Evolutionary conservation across 2,329 filamentous ascomycete genomes (phyloP), one percentile per base, ranked within the genome.

Genomic region (Apiospora pterosperma): DNA sequence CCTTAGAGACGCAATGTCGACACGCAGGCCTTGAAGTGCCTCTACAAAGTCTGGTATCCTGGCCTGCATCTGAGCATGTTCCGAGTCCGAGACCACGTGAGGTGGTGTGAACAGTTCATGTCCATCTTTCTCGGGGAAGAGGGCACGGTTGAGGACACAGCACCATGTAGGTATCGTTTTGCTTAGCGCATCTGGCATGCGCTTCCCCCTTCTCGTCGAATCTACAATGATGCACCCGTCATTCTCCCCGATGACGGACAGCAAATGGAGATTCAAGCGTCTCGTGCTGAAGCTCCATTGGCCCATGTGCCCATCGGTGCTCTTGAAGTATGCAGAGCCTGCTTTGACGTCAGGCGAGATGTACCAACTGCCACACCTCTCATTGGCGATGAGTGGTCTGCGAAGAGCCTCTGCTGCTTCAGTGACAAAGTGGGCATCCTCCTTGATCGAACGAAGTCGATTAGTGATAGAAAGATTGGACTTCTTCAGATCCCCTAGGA

Each of bases 131-230:
- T 42, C 59, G 23, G 91, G 90, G 74, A 97, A 97, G 5, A 98
- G 80, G 3, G 88, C 81, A 59, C 85, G 83, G 77, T 98, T 98
- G 71, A 97, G 78, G 21, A 97, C 92, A 67, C 90, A 88, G 77
- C 92, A 94, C 96, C 96, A 99, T 67, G 97, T 92, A 2, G 96
- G 95, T 31, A 98, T 84, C 0, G 96, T 98, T 77, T 97, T 97
- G 71, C 91, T 93, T 21, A 99, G 84, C 19, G 96, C 94, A 79
- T 99, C 96, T 0, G 96, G 95, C 89, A 98, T 97, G 21, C 91
- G 86, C 80, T 98, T 98, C 11, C 96, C 96, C 62, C 95, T 85
- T 64, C 96, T 84, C 0, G 96, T 99, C 31, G 93, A 97, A 78
- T 99, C 96, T 52, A 98, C 91, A 64, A 99, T 88, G 65, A 98